Conservation (phyloP, 768 basidiomycete genomes). For the Podaxis sp. region DNA sequence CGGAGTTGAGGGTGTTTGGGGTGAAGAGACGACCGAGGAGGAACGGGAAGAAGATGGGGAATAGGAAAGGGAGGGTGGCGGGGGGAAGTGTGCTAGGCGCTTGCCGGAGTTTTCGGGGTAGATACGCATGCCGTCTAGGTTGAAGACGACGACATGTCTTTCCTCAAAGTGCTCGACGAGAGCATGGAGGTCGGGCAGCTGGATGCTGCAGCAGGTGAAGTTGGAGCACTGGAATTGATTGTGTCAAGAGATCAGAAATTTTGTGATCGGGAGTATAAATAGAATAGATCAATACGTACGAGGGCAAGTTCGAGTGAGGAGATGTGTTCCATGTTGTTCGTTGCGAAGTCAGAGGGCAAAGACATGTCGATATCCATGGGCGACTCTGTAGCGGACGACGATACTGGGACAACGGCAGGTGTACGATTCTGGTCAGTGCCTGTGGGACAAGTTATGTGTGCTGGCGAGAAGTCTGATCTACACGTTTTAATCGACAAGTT, state of each 20-base stretch:
- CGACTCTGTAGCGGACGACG: neutral
- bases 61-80: conserved; percentile 16
- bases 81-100: conserved; percentile 12
- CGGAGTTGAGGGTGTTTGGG: conserved; percentile 20
- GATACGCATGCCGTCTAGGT: conserved; percentile 30
- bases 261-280: conserved; percentile 13
- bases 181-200: conserved; percentile 46
- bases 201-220: conserved; percentile 49
- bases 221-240: conserved; percentile 28
- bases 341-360: conserved; percentile 11
- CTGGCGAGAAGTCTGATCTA: conserved; percentile 13
- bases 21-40: conserved; percentile 21
- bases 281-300: conserved; percentile 21
- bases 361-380: conserved; percentile 16
- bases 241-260: conserved; percentile 1
- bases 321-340: conserved; percentile 27
- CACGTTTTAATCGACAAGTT: conserved; percentile 4
- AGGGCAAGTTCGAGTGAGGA: conserved; percentile 28
- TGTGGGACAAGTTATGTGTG: conserved; percentile 8
- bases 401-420: neutral
- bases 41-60: conserved; percentile 21
- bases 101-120: conserved; percentile 25
- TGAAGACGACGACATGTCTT: conserved; percentile 26
- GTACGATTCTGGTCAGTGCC: neutral
- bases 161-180: conserved; percentile 54